These are phyloP conservation scores for Pseudopyrenochaeta lycopersici DNA, from an alignment of 2,329 filamentous ascomycete genomes.

Conservation along the genomic window DNA sequence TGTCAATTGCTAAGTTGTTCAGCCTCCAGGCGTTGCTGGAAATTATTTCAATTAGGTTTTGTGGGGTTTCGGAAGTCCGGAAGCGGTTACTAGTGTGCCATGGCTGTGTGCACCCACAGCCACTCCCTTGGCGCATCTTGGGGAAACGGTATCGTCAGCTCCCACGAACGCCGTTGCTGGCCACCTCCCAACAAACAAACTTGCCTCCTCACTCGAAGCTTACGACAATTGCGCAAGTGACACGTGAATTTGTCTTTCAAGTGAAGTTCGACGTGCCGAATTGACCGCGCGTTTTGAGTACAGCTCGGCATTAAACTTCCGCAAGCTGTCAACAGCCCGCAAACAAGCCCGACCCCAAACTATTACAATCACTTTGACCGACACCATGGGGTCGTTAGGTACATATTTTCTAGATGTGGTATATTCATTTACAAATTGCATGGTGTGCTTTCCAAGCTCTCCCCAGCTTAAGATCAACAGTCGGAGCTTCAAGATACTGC, in stretches of 20 bases:
- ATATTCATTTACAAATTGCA: conserved; percentile 92
- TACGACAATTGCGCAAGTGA: too few species aligned
- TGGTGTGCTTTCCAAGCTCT: conserved; percentile 94
- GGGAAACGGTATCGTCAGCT: conserved; percentile 33
- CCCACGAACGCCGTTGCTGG: conserved; percentile 21
- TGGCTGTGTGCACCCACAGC: conserved; percentile 13
- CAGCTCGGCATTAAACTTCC: conserved; percentile 21
- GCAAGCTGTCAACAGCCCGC: conserved; percentile 25
- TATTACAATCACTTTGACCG: conserved; percentile 6
- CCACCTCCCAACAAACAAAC: conserved; percentile 22
- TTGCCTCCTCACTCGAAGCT: too few species aligned
- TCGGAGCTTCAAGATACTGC: conserved; percentile 93
- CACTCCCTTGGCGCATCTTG: conserved; percentile 29
- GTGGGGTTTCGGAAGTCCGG: background rate
- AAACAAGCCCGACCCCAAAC: conserved; percentile 10
- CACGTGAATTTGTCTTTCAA: background rate
- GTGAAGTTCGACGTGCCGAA: background rate
- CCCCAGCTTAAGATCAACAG: conserved; percentile 95
- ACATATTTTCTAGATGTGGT: conserved; percentile 83
- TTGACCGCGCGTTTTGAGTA: conserved; percentile 10
- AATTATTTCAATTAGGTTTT: background rate
- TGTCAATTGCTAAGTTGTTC: background rate
- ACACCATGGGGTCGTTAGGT: conserved; percentile 46
- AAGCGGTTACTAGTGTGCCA: background rate
- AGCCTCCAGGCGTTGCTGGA: too few species aligned